Base-by-base conservation (phyloP, 1,284 basidiomycete species). In the Ganoderma lucidum region DNA sequence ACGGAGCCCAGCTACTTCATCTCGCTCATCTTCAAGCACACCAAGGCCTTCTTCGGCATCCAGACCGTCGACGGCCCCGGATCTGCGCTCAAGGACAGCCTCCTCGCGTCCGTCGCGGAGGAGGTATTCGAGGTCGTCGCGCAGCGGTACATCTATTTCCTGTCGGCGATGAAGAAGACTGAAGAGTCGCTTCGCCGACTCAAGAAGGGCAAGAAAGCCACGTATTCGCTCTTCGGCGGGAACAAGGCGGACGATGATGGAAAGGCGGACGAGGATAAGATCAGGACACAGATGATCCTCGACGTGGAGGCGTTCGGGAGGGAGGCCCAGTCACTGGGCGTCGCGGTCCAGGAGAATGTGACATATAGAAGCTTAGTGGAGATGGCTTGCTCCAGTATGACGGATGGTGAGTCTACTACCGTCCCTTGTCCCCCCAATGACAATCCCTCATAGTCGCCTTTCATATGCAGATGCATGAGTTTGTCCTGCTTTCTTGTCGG, bases 1-100 rank as follows among this genome's bases (percentile, higher is more conserved):
- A 87, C 86, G 6, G 91, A 94, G 74, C 90, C 96, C 19, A 96
- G 95, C 77, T 91, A 94, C 77, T 99, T 97, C 76, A 88, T 98
- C 1, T 83, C 89, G 1, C 85, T 89, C 30, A 91, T 98, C 66
- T 84, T 98, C 58, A 91, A 91, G 39, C 95, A 97, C 0, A 80
- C 98, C n/a, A 91, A 90, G 75, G 79, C 82, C 0, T 96, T 95
- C 81, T 92, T 97, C 75, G 91, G 86, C 2, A 84, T 91, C 67
- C 86, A 85, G 39, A 76, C 84, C 1, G 81, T 82, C 6, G 88
- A 86, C 42, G 86, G 88, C 1, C 82, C 86, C 15, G 92, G 92
- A 0, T 83, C 84, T 10, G 79, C 83, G 6, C 78, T 97, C 58
- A 88, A 86, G 74, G 83, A 87, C 28, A 81, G 84, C 14, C 86